Conservation (phyloP, 106 monocot species). For the Cymbidium sinense region DNA sequence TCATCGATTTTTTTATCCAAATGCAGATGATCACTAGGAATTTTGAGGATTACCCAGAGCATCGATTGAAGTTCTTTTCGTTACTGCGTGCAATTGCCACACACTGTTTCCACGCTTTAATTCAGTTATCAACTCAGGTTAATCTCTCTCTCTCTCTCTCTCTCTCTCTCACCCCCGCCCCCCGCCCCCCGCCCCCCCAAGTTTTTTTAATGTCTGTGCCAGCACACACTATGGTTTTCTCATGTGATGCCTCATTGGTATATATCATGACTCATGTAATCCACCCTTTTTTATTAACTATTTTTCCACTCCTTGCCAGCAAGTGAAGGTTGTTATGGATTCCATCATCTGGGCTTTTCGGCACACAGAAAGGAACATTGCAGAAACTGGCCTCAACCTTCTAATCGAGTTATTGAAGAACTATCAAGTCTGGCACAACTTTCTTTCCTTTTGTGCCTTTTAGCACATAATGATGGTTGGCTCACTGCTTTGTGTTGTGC, state of each 20-base stretch:
- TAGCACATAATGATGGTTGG: neutral
- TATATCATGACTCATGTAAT: neutral
- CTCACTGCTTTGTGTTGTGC: neutral
- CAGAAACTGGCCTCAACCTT: conserved; percentile 93
- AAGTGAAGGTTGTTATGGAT: conserved; percentile 94
- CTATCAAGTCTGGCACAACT: conserved; percentile 52
- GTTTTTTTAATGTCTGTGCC: too few species aligned
- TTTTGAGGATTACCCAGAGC: conserved; percentile 99
- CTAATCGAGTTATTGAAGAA: conserved; percentile 88
- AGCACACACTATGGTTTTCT: neutral
- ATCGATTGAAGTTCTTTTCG: conserved; percentile 93
- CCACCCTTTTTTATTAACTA: neutral
- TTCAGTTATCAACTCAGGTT: conserved; percentile 90
- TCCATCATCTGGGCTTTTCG: conserved; percentile 98
- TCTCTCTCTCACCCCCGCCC: too few species aligned
- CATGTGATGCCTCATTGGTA: neutral
- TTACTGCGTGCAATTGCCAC: conserved; percentile 87
- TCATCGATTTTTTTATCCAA: neutral
- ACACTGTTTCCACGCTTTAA: conserved; percentile 86
- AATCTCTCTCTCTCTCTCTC: conserved; percentile 2
- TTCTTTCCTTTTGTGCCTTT: neutral
- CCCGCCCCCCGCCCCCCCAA: too few species aligned
- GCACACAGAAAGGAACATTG: conserved; percentile 98
- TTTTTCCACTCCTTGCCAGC: conserved; percentile 31
- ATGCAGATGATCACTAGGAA: conserved; percentile 95